Base-by-base conservation (phyloP, 2,329 filamentous ascomycete species). In the Diaporthe citri region DNA sequence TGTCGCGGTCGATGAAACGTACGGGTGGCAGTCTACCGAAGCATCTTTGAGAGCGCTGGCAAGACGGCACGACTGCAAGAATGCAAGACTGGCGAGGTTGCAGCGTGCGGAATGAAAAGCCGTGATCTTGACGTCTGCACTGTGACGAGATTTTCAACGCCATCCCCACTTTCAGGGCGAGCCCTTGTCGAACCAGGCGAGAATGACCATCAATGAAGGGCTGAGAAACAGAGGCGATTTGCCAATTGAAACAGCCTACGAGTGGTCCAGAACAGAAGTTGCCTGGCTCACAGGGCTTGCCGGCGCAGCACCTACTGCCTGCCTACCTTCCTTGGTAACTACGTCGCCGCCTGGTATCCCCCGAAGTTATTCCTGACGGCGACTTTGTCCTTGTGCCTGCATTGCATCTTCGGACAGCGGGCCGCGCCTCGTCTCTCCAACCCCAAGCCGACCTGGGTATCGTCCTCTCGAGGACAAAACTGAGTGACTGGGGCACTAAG, bases 131-230 rank as follows among this genome's bases (percentile, higher is more conserved):
- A 72, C 43, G 48, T 51, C 56, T 55, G 46, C 70, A 72, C 70
- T 72, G 70, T 72, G 56, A 62, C 41, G 70, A 72, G 56, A 72
- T 62, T 51, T 55, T 72, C 70, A 72, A 59, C 56, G 52, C 70
- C 25, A 46, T 72, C 56, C 70, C 57, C 70, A 67, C 59, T 72
- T 72, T 55, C 56, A 72, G 34, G 70, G 70, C 57, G 43, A 72
- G 56, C 56, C 70, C 70, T 52, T 51, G 70, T 51, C 31, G 8
- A 41, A 60, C 17, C 22, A 62, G 46, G 25, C 59, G 56, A 55
- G 59, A 72, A 55, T 62, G 43, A 57, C 56, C 70, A 28, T 62
- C 70, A 62, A 72, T 62, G 56, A 72, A 67, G 62, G 62, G 70
- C 43, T 62, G 70, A 72, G 70, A 72, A 62, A 51, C 56, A 51